phyloP scores from a whole-genome alignment of 495 filamentous ascomycete genomes.

The Neurospora sp. region DNA sequence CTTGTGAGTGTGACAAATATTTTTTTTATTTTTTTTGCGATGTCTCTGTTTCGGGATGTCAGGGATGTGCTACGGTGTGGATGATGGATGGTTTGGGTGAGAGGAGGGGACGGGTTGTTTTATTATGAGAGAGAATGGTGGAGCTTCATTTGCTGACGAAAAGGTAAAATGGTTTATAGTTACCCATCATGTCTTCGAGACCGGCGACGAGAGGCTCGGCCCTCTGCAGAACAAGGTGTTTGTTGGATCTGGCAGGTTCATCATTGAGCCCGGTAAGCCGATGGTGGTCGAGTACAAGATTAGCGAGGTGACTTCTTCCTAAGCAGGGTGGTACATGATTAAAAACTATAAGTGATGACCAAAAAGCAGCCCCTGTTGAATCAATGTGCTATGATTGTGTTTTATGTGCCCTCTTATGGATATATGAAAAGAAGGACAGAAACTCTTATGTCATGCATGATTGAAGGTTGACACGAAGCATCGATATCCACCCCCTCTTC shows the following conservation, averaged over 20 bases:
- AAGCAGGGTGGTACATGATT: background rate
- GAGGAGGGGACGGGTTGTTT: background rate
- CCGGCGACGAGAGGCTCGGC: constrained; percentile 39
- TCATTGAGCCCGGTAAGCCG: constrained; percentile 42
- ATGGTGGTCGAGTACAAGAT: constrained; percentile 49
- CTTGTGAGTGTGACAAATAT: constrained; percentile 37
- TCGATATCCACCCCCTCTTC: background rate
- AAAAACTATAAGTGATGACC: background rate
- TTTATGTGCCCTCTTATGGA: background rate
- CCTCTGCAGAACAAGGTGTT: constrained; percentile 43
- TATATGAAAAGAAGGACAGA: background rate
- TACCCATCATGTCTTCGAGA: constrained; percentile 44
- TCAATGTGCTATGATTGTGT: background rate
- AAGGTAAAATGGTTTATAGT: constrained; percentile 20
- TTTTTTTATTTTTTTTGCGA: background rate
- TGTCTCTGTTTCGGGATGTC: background rate
- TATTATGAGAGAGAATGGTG: background rate
- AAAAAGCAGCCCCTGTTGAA: background rate
- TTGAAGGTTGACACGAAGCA: background rate
- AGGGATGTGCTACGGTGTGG: background rate
- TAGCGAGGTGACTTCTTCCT: constrained; percentile 35
- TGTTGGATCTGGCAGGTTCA: constrained; percentile 45
- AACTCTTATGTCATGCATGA: background rate
- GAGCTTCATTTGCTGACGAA: background rate
- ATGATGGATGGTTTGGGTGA: background rate